Base-by-base conservation (phyloP, 2,329 filamentous ascomycete species). In the Colletotrichum sp. region DNA sequence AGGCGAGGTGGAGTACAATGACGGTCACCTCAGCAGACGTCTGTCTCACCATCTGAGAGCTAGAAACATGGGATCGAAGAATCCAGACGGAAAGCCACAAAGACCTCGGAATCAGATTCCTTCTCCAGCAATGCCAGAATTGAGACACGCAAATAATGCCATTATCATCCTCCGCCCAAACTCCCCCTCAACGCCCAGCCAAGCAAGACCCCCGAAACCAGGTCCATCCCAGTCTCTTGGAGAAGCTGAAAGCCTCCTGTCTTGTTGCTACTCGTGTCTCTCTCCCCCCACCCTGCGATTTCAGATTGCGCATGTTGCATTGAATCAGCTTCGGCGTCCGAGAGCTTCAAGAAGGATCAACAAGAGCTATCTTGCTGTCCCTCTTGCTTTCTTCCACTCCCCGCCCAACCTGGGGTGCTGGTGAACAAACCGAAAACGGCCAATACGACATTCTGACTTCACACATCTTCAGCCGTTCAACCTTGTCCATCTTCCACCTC, bases 11-110 rank as follows among this genome's bases (percentile, higher is more conserved):
- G 71, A 38, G 65, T 32, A 48, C 61, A 26, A 48, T 71, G 43
- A 55, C 28, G 71, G 71, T 26, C 36, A 21, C 4, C 52, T 21
- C 38, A 18, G 55, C 63, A 34, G 60, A 48, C 32, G 28, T 65
- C 65, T 76, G 74, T 76, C 74, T 76, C 74, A 76, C 74, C 64
- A 73, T 74, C 34, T 26, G 43, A 60, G 71, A 76, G 74, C 74
- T 76, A 58, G 74, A 66, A 63, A 43, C 13, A 60, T 69, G 57
- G 48, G 64, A 69, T 61, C 43, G 30, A 73, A 36, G 9, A 34
- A 28, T 64, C 26, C 10, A 28, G 48, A 72, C 21, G 52, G 55
- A 67, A 24, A 36, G n/a, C 36, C 24, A 32, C 16, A 28, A 60
- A 43, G 66, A 48, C 63, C 63, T 67, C 55, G 70, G 73, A 15